Evolutionary conservation across 805 yeast species (phyloP), one percentile per base, ranked within the genome.

Genomic region (Wickerhamiella lipophila): DNA sequence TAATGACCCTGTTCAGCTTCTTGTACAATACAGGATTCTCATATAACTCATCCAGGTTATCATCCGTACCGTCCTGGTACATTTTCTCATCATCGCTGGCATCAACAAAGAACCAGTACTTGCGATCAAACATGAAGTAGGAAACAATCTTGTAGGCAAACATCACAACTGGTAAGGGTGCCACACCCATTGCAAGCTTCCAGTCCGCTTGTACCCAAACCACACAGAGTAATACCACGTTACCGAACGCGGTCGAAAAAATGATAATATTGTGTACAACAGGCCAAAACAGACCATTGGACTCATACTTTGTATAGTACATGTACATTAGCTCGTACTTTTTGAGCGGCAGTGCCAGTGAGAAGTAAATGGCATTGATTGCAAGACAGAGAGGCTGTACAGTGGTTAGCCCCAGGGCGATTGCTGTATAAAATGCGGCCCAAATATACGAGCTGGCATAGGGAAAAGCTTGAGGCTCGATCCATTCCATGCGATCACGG

Each of bases 231-330:
- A 66, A 55, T 42, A 64, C 59, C n/a, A 66, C 51, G 47, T 66
- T 64, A 8, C 71, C 70, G 32, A 67, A 55, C 5, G 50, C 60
- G 3, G 60, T 50, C 2, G 66, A 64, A 51, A 66, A 64, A 13
- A 67, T 44, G 13, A 63, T 32, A 25, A 63, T 55, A 49, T 66
- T 61, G 50, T 58, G 55, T 16, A 65, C 52, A 35, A 60, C 46
- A 0, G 67, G 67, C 70, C 70, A 67, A 54, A 51, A 65, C 15
- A 52, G 40, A 2, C 69, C 71, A 30, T 63, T 62, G 26, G 65
- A 61, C 54, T 67, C 70, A 35, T 59, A 59, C 48, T 64, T 63
- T 6, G 71, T 67, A 27, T 55, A 58, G 47, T 55, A 62, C 53
- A 65, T 61, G 51, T 65, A 65, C 55, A 64, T 49, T 16, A 67